A percentile compares a stretch with the other conserved stretches of the same genome.
Conservation (phyloP, 2,329 filamentous ascomycete genomes). For the Pseudopithomyces maydicus region DNA sequence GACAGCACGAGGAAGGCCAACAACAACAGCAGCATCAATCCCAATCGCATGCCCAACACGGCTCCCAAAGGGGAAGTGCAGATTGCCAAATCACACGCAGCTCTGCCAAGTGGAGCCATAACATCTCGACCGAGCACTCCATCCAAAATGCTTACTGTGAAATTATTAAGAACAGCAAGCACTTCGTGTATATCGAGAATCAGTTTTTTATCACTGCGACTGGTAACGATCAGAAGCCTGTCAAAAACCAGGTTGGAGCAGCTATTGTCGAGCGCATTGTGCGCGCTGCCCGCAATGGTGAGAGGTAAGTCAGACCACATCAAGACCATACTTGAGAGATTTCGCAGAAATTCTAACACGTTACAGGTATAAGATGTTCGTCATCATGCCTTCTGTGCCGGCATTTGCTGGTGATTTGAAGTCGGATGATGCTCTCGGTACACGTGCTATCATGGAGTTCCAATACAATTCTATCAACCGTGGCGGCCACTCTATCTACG, state of each 20-base stretch:
- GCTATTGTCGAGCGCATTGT: slow-evolving; percentile 80
- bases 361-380: slow-evolving; percentile 66
- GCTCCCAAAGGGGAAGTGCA: slow-evolving; percentile 32
- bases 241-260: slow-evolving; percentile 77
- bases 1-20: slow-evolving; percentile 23
- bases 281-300: slow-evolving; percentile 67
- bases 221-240: slow-evolving; percentile 69
- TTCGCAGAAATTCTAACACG: neutral
- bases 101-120: slow-evolving; percentile 64
- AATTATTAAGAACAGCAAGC: slow-evolving; percentile 69
- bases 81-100: slow-evolving; percentile 47
- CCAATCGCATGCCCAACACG: slow-evolving; percentile 38
- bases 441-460: slow-evolving; percentile 86
- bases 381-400: slow-evolving; percentile 79
- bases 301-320: slow-evolving; percentile 54
- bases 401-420: slow-evolving; percentile 82
- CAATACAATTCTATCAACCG: slow-evolving; percentile 82
- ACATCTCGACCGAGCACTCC: slow-evolving; percentile 66
- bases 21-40: slow-evolving; percentile 20
- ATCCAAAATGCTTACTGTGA: slow-evolving; percentile 85
- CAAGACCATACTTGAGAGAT: neutral
- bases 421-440: slow-evolving; percentile 73
- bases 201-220: slow-evolving; percentile 91
- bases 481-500: slow-evolving; percentile 78
- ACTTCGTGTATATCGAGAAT: slow-evolving; percentile 83